phyloP scores from a whole-genome alignment of 2,329 filamentous ascomycete genomes.

The Exophiala lecanii-corni region DNA sequence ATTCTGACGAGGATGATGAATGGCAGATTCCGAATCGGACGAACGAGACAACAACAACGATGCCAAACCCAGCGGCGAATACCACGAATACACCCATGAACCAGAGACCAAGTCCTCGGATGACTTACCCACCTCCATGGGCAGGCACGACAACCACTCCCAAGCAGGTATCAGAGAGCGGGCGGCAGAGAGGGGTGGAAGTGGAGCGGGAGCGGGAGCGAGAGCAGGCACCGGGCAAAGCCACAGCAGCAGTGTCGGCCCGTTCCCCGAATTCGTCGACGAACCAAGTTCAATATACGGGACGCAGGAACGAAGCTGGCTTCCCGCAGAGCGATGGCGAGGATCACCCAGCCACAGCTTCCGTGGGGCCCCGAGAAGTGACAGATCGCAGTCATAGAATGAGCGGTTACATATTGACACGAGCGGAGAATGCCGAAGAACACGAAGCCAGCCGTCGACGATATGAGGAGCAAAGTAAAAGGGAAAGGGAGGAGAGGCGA shows the following conservation, averaged over 20 bases:
- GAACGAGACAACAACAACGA: constrained; percentile 3
- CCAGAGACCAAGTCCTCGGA: constrained; percentile 16
- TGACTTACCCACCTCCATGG: constrained; percentile 11
- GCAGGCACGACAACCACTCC: constrained; percentile 12
- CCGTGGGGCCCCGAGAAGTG: constrained; percentile 7
- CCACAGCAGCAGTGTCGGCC: constrained; percentile 18
- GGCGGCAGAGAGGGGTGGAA: too few species aligned
- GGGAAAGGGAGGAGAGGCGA: constrained; percentile 23
- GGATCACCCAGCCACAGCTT: constrained; percentile 15
- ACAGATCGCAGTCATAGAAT: constrained; percentile 7
- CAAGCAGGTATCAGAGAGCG: constrained; percentile 14
- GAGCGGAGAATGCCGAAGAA: constrained; percentile 7
- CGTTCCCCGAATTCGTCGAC: constrained; percentile 25
- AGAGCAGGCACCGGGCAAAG: constrained; percentile 17
- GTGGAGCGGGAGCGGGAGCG: constrained; percentile 11
- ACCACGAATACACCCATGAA: constrained; percentile 6
- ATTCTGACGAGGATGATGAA: constrained; percentile 26
- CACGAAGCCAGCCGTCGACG: constrained; percentile 15
- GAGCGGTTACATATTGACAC: not conserved
- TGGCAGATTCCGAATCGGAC: constrained; percentile 24
- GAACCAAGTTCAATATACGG: constrained; percentile 7
- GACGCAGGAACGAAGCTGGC: constrained; percentile 8
- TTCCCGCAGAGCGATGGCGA: constrained; percentile 9
- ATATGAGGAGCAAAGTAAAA: constrained; percentile 24
- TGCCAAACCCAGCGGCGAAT: not conserved